Evolutionary conservation across 805 yeast species (phyloP), one percentile per base, ranked within the genome.

Genomic region (Spathaspora boniae): DNA sequence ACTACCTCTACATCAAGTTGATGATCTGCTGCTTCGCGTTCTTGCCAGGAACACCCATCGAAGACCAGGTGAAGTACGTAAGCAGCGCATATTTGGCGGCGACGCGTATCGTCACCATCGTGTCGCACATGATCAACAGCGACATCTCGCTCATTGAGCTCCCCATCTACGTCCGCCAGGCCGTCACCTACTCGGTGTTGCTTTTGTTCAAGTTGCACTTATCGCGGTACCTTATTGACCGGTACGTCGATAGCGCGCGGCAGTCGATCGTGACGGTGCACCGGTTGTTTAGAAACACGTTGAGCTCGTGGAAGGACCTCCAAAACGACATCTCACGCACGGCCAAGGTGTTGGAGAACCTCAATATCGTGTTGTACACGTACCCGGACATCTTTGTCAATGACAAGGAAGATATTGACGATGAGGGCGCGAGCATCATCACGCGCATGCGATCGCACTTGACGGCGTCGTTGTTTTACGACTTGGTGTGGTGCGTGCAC

Each of bases 211-310:
- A 89, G 46, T 67, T 89, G 27, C 95, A 87, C 50, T 63, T 86
- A 38, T 82, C 94, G 0, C 85, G 94, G 3, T 70, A 79, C 40
- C 65, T 87, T 32, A 57, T 82, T 31, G 83, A 82, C 48, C 82
- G 77, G 54, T 86, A 81, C 51, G 77, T 86, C 27, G 95, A 87
- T 50, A 82, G 94, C 20, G 89, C 96, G 1, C 73, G 97, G 45
- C 96, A 89, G 58, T 84, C 94, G 4, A 85, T 89, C 48, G 96
- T 89, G 9, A 89, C 96, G 0, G 94, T 87, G 2, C 96, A 89
- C 58, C 70, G 96, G 53, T 63, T 88, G 29, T 86, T 78, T 55
- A 72, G 96, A 58, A 89, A 89, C 53, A 88, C 91, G 58, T 67
- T 87, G 25, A 81, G 93, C 3, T 89, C 95, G 5, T 89, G 97